phyloP scores from a whole-genome alignment of 805 yeast species.

The Yamadazyma takamatsuzukensis region DNA sequence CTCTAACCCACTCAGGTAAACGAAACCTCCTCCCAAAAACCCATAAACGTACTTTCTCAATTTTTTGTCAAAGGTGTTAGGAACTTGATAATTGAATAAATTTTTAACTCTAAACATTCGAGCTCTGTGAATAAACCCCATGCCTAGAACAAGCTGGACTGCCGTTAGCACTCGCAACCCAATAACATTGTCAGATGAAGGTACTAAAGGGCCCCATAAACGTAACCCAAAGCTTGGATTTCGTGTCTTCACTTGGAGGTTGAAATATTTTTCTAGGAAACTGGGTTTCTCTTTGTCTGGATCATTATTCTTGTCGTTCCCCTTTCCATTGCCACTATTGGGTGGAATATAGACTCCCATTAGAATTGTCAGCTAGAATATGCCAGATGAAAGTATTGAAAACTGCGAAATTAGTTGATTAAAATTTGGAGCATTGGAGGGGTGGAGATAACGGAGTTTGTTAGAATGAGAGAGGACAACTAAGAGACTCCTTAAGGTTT shows the following conservation, averaged over 20 bases:
- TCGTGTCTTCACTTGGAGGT: conserved; percentile 3
- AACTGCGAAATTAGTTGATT: too few relatives aligned
- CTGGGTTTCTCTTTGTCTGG: not conserved
- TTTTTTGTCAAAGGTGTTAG: conserved; percentile 11
- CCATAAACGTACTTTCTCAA: conserved; percentile 15
- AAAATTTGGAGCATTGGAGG: too few relatives aligned
- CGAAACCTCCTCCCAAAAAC: conserved; percentile 39
- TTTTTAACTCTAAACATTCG: conserved; percentile 13
- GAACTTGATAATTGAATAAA: conserved; percentile 9
- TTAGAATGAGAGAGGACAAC: too few relatives aligned
- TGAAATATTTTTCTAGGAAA: not conserved
- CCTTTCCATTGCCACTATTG: conserved; percentile 11
- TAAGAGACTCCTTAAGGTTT: too few relatives aligned
- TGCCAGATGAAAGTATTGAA: too few relatives aligned
- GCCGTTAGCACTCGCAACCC: conserved; percentile 54
- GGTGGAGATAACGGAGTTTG: too few relatives aligned
- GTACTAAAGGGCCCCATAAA: conserved; percentile 70
- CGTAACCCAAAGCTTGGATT: conserved; percentile 57
- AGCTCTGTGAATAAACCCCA: conserved; percentile 19
- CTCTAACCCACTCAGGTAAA: conserved; percentile 58
- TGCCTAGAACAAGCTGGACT: conserved; percentile 51
- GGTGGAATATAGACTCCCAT: conserved; percentile 39
- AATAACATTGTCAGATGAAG: conserved; percentile 60
- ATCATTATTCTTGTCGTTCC: not conserved
- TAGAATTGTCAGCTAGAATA: too few relatives aligned